Evolutionary conservation across 805 yeast genomes (phyloP).

Genomic region (Kodamaea jinghongensis): DNA sequence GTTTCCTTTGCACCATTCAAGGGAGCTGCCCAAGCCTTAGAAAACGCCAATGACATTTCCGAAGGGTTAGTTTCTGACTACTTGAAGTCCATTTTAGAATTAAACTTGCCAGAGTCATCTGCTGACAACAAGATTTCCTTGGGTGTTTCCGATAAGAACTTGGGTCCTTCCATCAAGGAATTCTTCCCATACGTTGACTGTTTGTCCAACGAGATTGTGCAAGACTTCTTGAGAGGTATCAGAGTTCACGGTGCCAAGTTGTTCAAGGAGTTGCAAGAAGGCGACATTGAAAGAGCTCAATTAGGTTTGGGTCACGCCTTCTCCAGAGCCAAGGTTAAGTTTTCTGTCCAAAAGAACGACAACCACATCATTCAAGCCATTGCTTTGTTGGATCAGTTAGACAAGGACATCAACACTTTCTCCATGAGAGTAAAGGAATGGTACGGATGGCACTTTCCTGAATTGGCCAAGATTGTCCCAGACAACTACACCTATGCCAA

Average conservation of each 20-base stretch:
- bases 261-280: conserved; percentile 86
- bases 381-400: conserved; percentile 94
- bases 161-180: conserved; percentile 97
- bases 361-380: conserved; percentile 99
- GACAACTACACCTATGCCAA: conserved; percentile 87
- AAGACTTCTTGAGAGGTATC: conserved; percentile 92
- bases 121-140: conserved; percentile 64
- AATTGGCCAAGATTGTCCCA: conserved; percentile 84
- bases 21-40: conserved; percentile 99
- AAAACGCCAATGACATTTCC: conserved; percentile 95
- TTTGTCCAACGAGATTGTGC: conserved; percentile 85
- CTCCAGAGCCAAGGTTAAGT: conserved; percentile 98
- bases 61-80: conserved; percentile 95
- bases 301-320: conserved; percentile 98
- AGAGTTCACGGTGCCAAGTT: conserved; percentile 87
- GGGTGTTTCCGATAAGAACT: conserved; percentile 90
- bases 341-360: conserved; percentile 96
- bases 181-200: conserved; percentile 85
- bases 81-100: conserved; percentile 82
- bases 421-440: conserved; percentile 97
- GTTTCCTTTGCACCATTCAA: conserved; percentile 97
- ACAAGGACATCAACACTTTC: conserved; percentile 96
- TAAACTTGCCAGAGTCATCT: conserved; percentile 80
- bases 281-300: conserved; percentile 97
- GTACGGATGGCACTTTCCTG: conserved; percentile 99